Evolutionary conservation across 306 rosid species (phyloP), one percentile per base, ranked within the genome.

Genomic region (Hippophae rhamnoides): DNA sequence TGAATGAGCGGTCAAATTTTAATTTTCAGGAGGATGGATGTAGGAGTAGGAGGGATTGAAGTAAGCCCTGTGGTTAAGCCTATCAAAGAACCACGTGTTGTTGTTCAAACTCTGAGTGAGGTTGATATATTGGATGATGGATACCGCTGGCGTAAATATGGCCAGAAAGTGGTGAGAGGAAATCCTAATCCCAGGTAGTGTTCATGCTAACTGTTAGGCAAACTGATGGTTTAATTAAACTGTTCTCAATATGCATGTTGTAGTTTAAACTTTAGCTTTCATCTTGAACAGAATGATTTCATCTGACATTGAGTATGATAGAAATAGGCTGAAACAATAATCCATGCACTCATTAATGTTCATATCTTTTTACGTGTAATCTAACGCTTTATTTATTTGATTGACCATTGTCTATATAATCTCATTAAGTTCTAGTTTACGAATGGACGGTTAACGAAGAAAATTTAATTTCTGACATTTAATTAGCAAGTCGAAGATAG

Each of bases 111-210:
- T 46, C 70, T 86, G 73, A 92, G 99, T 66, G 99, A 92, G 85
- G 95, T 92, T 58, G 99, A 92, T 71, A 92, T 92, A 71, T 79
- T 92, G 78, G 99, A 92, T 75, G 99, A 92, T 68, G 99, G 99
- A 58, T 92, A 92, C 72, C 99, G 99, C 77, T 92, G 99, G 99
- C 93, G 99, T 56, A 92, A 92, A 78, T 92, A 92, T 69, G 99
- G 99, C 51, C 99, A 92, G 78, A 92, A 92, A 73, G 96, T 92
- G 68, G 99, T 92, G 67, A 83, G 99, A 74, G 99, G 99, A 65
- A 92, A 92, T 76, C 99, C 99, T 59, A 87, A 92, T 71, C 99
- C 99, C 42, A 88, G 96, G 99, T 92, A 83, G 54, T 63, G 57
- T 60, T 60, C 66, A 18, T 40, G 43, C 63, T 49, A 54, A 47